Conservation (phyloP, 176 grass and related monocot genomes). For the Ampelocalamus luodianensis region DNA sequence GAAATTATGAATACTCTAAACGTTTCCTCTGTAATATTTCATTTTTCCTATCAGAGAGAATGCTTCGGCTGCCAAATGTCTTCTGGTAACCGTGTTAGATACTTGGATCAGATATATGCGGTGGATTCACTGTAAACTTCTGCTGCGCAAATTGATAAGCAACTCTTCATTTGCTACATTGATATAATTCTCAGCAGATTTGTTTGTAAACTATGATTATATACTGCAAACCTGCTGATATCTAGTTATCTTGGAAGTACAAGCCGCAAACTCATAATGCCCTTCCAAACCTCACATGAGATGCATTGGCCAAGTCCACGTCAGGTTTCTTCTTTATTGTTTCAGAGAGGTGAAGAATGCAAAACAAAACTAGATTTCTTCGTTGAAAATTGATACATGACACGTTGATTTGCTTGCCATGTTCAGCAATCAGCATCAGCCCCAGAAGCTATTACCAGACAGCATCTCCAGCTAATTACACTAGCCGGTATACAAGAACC, state of each 20-base stretch:
- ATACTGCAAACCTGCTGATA: background rate
- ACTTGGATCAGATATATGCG: background rate
- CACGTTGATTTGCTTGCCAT: conserved; percentile 11
- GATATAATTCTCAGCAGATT: background rate
- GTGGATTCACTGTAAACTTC: conserved; percentile 2
- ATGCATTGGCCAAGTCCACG: background rate
- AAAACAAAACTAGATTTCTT: background rate
- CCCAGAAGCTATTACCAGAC: background rate
- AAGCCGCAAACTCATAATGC: background rate
- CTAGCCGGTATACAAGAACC: background rate
- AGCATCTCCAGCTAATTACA: conserved; percentile 32
- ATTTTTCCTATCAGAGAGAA: background rate
- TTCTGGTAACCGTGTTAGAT: background rate
- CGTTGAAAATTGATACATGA: conserved; percentile 17
- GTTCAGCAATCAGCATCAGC: conserved; percentile 33
- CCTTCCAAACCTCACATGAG: background rate
- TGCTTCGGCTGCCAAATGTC: background rate
- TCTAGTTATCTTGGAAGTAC: background rate
- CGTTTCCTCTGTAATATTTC: conserved; percentile 2
- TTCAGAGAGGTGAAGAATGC: background rate
- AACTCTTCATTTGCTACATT: background rate
- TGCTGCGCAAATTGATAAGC: background rate
- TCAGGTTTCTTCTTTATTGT: background rate
- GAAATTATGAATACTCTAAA: background rate
- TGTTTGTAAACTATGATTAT: background rate